These are phyloP conservation scores for Fusarium sp. DNA, from an alignment of 2,329 filamentous ascomycete species.

Conservation along the genomic window DNA sequence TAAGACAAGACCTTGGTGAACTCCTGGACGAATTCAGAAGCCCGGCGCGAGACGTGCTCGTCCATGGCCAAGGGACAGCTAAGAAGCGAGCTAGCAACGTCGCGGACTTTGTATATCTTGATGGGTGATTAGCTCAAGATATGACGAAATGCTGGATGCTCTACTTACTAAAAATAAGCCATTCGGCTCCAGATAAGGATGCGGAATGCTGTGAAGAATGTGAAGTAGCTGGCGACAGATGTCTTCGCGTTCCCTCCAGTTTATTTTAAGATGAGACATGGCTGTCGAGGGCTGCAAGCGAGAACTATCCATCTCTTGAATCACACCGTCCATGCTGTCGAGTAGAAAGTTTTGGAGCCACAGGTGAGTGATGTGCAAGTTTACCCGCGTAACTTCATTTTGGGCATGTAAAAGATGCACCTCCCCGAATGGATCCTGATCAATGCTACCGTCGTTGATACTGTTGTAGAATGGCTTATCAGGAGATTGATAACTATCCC, in stretches of 20 bases:
- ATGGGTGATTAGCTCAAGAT: background rate
- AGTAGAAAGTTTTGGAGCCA: slow-evolving; percentile 52
- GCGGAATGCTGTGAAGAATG: slow-evolving; percentile 49
- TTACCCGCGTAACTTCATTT: slow-evolving; percentile 47
- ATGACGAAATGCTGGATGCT: no score
- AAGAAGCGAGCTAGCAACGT: slow-evolving; percentile 50
- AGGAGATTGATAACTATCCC: background rate
- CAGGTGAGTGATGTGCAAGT: slow-evolving; percentile 52
- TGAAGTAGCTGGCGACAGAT: slow-evolving; percentile 52
- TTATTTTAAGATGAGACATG: slow-evolving; percentile 22
- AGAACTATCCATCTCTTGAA: slow-evolving; percentile 27
- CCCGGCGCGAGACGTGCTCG: slow-evolving; percentile 40
- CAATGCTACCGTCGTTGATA: no score
- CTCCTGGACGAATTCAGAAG: slow-evolving; percentile 45
- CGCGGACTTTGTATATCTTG: slow-evolving; percentile 49
- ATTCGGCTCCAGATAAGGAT: slow-evolving; percentile 49
- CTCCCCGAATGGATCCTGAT: slow-evolving; percentile 7
- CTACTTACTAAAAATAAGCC: slow-evolving; percentile 47
- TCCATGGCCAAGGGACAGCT: slow-evolving; percentile 48
- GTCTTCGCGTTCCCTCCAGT: slow-evolving; percentile 51
- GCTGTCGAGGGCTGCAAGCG: background rate
- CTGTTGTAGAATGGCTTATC: background rate
- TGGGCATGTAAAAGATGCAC: slow-evolving; percentile 20
- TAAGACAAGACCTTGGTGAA: slow-evolving; percentile 45
- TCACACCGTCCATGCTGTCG: slow-evolving; percentile 48